A percentile compares a stretch with the other conserved stretches of the same genome.
Evolutionary conservation across 78 protist genomes (phyloP).

Genomic region (Speleostelium caveatum): DNA sequence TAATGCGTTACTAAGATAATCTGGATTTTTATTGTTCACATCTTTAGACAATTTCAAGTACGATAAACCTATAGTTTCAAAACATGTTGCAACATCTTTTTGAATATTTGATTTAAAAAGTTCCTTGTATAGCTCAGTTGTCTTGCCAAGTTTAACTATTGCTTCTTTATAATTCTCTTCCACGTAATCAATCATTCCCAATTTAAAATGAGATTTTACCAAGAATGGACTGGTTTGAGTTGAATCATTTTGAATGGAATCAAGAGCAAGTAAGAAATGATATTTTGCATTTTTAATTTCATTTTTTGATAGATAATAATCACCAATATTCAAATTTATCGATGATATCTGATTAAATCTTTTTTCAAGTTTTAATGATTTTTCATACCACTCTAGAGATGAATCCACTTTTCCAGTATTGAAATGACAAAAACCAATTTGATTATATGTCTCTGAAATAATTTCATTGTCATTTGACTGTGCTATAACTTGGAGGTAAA

Average conservation of each 20-base stretch:
- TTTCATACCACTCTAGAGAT: background rate
- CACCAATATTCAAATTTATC: constrained; percentile 11
- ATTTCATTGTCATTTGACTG: background rate
- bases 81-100: background rate
- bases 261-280: background rate
- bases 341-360: background rate
- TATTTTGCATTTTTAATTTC: background rate
- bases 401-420: background rate
- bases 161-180: background rate
- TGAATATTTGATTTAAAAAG: constrained; percentile 3
- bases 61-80: constrained; percentile 3
- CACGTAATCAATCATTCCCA: background rate
- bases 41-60: background rate
- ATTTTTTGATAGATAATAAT: background rate
- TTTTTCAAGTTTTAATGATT: background rate
- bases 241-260: background rate
- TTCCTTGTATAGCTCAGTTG: constrained; percentile 4
- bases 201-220: background rate
- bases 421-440: constrained; percentile 13
- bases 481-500: background rate
- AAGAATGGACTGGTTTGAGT: background rate
- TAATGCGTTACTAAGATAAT: background rate
- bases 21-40: background rate
- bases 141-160: background rate
- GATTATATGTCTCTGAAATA: background rate